phyloP scores from a whole-genome alignment of 176 grass and related monocot genomes.

The Raddia guianensis region DNA sequence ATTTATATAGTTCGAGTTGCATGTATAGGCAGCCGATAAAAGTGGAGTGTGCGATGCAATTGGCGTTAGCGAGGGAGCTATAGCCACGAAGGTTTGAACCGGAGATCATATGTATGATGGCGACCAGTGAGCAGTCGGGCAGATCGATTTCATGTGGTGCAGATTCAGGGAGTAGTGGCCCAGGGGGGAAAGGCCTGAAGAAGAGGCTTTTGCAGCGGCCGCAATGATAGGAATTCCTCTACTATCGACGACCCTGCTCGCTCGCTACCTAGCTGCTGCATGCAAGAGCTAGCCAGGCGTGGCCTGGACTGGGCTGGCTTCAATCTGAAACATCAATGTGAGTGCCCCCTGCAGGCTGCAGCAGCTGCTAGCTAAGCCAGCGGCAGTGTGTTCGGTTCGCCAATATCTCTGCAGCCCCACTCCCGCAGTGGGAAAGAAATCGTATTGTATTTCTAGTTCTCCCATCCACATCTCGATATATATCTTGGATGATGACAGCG shows the following conservation, averaged over 20 bases:
- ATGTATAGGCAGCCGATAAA: not conserved
- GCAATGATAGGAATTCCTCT: constrained; percentile 43
- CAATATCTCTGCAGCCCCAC: constrained; percentile 50
- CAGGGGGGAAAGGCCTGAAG: constrained; percentile 31
- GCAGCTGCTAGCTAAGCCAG: constrained; percentile 6
- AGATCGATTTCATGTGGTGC: not conserved
- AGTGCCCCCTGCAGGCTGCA: constrained; percentile 36
- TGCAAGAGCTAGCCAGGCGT: too few species aligned
- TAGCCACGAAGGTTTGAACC: constrained; percentile 8
- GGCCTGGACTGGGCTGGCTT: too few species aligned
- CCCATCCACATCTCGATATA: not conserved
- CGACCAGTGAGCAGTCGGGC: not conserved
- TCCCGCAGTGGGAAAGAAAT: not conserved
- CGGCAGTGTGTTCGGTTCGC: constrained; percentile 47
- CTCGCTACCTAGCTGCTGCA: constrained; percentile 17
- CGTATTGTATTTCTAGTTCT: not conserved
- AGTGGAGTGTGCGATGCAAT: not conserved
- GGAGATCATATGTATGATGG: not conserved
- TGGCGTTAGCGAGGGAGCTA: not conserved
- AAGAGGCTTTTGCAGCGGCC: constrained; percentile 56
- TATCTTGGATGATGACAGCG: not conserved
- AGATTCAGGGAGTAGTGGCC: constrained; percentile 2
- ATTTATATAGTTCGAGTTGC: not conserved
- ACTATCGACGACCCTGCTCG: not conserved
- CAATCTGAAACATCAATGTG: constrained; percentile 46